Evolutionary conservation across 768 basidiomycete species (phyloP), one percentile per base, ranked within the genome.

Genomic region (Jaapia argillacea): DNA sequence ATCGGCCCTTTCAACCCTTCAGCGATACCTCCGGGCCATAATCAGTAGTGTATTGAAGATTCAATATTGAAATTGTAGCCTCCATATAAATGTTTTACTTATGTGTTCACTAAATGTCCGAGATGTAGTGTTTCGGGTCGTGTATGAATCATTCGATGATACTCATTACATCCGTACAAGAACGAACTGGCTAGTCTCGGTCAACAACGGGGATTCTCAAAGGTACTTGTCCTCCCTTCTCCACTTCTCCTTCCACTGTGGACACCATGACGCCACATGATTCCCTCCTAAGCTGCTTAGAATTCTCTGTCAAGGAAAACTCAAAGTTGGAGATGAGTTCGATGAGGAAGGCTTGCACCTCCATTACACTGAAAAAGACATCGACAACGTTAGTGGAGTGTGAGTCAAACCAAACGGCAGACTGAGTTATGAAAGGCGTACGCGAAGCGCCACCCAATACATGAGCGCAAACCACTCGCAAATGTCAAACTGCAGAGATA

Each of bases 281-380:
- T 27, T 58, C 59, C 18, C 62, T 54, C 12, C 54, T 41, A 26
- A 70, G 45, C 26, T 43, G 53, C 33, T 56, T 50, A 18, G 52
- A 45, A 18, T 51, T 54, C 3, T 60, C 56, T 14, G 62, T 62
- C 44, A 55, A 51, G 33, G 51, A 47, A 47, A 80, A 74, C 48
- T 79, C 71, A 50, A 81, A 77, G 49, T 71, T 65, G 25, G 65
- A 57, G 31, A 80, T 45, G 18, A 77, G 60, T 51, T 78, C 76
- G 20, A 72, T 66, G n/a, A 80, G 52, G 57, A 82, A 77, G 0
- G 70, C 65, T 48, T 81, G 79, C 13, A 79, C 53, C 54, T 82
- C 77, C 31, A 68, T 53, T 0, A 77, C 51, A 3, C 63, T 66
- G 48, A 16, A 16, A 22, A 16, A 26, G 5, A 10, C 14, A 13